phyloP scores from a whole-genome alignment of 305 asterid genomes.

The Fraxinus dipetala region DNA sequence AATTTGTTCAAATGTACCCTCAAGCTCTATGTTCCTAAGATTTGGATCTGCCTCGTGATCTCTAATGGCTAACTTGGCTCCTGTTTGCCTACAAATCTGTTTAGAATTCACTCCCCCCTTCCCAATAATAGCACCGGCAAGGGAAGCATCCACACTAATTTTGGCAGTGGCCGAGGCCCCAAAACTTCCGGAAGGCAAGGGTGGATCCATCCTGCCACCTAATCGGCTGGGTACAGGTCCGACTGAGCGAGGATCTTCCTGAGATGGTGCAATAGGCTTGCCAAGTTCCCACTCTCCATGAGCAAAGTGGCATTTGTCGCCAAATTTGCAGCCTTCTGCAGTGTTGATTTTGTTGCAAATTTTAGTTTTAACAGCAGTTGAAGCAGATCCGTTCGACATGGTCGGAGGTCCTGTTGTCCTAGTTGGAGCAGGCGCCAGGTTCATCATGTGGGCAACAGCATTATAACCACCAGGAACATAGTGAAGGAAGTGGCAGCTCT shows the following conservation, averaged over 20 bases:
- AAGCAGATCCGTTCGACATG: conserved; percentile 51
- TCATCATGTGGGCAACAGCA: conserved; percentile 82
- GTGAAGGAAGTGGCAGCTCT: conserved; percentile 92
- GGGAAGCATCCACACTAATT: conserved; percentile 72
- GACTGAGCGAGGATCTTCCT: conserved; percentile 51
- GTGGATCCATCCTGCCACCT: conserved; percentile 44
- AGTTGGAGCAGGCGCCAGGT: conserved; percentile 62
- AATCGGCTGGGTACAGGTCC: conserved; percentile 49
- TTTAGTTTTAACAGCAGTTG: conserved; percentile 53
- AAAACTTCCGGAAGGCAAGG: conserved; percentile 52
- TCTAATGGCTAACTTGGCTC: conserved; percentile 68
- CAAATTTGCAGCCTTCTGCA: conserved; percentile 89
- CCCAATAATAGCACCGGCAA: conserved; percentile 84
- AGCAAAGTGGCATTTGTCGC: conserved; percentile 82
- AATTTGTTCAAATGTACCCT: conserved; percentile 79
- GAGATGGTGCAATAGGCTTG: conserved; percentile 45
- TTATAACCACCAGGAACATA: conserved; percentile 81
- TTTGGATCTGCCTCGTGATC: conserved; percentile 73
- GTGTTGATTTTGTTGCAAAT: conserved; percentile 69
- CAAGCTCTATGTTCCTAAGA: conserved; percentile 77
- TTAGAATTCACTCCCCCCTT: conserved; percentile 87
- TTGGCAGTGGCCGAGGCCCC: conserved; percentile 79
- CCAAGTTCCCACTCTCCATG: conserved; percentile 97
- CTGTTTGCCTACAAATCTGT: conserved; percentile 82
- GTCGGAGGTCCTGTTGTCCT: conserved; percentile 39